These are phyloP conservation scores for Chytriomyces sp. DNA, from an alignment of 192 early-diverging fungal species.

Conservation along the genomic window DNA sequence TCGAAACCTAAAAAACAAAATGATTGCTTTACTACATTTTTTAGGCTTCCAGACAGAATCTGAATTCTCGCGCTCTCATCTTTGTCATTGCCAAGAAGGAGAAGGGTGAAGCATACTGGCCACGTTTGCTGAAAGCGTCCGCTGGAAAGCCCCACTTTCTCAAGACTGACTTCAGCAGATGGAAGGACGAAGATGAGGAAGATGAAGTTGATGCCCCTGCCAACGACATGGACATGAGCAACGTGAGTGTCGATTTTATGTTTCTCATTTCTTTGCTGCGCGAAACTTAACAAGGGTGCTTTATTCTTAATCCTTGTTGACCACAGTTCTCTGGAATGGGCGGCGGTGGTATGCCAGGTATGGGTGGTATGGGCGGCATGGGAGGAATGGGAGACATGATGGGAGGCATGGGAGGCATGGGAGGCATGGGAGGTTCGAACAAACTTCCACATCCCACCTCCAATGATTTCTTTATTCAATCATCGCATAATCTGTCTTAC, in stretches of 20 bases:
- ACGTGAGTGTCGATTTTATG: not conserved
- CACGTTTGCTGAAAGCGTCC: slow-evolving; percentile 74
- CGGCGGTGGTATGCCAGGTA: slow-evolving; percentile 50
- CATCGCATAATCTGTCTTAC: too few relatives aligned
- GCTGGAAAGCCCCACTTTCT: slow-evolving; percentile 71
- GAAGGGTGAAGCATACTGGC: slow-evolving; percentile 76
- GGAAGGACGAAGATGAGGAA: slow-evolving; percentile 95
- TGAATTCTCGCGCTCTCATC: slow-evolving; percentile 68
- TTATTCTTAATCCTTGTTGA: slow-evolving; percentile 50
- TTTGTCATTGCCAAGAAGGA: slow-evolving; percentile 79
- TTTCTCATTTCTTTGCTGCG: slow-evolving; percentile 11
- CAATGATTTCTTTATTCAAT: too few relatives aligned
- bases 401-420: slow-evolving; percentile 56
- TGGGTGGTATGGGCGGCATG: slow-evolving; percentile 62
- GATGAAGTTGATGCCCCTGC: slow-evolving; percentile 67
- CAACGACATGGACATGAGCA: slow-evolving; percentile 24
- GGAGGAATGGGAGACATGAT: slow-evolving; percentile 65
- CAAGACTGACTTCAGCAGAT: slow-evolving; percentile 89
- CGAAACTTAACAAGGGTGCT: not conserved
- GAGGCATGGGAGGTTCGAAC: slow-evolving; percentile 39
- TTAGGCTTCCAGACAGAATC: slow-evolving; percentile 68
- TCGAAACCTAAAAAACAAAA: not conserved
- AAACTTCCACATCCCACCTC: too few relatives aligned
- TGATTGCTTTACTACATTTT: not conserved
- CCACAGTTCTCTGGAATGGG: slow-evolving; percentile 63